Evolutionary conservation across 73 alveolate genomes (phyloP).

Genomic region (Diophrys sp.): DNA sequence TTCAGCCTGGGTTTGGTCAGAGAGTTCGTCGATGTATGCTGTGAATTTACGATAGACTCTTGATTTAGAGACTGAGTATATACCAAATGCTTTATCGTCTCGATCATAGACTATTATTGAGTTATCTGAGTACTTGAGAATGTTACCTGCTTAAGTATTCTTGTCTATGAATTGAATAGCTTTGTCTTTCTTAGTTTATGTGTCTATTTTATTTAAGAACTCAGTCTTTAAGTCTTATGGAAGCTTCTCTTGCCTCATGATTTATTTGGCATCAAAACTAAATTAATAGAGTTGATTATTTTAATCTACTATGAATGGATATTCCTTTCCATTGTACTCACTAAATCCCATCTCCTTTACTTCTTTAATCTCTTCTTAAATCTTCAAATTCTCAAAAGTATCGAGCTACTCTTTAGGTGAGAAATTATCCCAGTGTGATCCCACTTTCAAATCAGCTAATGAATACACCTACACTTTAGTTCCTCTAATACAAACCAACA

Average conservation of each 20-base stretch:
- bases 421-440: too few relatives aligned
- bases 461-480: too few relatives aligned
- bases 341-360: neutral
- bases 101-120: neutral
- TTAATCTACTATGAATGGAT: neutral
- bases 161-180: neutral
- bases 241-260: neutral
- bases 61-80: neutral
- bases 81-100: neutral
- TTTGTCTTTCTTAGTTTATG: neutral
- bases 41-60: neutral
- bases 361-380: too few relatives aligned
- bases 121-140: neutral
- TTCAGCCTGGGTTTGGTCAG: neutral
- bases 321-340: neutral
- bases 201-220: neutral
- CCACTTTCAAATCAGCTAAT: too few relatives aligned
- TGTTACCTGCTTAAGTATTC: neutral
- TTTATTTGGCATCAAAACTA: neutral
- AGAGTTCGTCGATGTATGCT: neutral
- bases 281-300: too few relatives aligned
- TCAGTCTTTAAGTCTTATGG: neutral
- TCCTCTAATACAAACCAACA: too few relatives aligned
- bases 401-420: neutral
- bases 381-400: neutral